These are phyloP conservation scores for Phytophthora citricola DNA, from an alignment of 352 stramenopile species.

Conservation along the genomic window DNA sequence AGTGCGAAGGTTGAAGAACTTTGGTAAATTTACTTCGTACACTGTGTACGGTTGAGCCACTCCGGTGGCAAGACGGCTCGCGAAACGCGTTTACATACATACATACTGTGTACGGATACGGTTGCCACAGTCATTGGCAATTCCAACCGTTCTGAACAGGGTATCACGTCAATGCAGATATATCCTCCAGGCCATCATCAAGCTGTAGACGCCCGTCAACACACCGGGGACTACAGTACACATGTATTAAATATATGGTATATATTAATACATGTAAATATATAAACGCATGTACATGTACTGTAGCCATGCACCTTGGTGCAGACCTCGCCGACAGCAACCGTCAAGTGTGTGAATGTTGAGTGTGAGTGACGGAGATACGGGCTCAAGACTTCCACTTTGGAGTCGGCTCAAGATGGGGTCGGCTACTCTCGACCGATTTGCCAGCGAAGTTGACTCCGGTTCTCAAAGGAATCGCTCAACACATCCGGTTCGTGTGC, in stretches of 20 bases:
- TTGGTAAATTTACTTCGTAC: too few species aligned
- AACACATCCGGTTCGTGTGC: not conserved
- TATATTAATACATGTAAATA: too few species aligned
- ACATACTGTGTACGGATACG: too few species aligned
- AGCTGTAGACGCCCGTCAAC: not conserved
- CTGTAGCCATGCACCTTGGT: too few species aligned
- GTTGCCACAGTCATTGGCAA: too few species aligned
- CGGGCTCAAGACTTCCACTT: not conserved
- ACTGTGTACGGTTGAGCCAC: too few species aligned
- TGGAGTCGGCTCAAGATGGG: not conserved
- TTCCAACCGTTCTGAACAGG: too few species aligned
- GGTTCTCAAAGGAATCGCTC: not conserved
- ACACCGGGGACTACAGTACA: too few species aligned
- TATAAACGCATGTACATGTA: too few species aligned
- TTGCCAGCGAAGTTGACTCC: not conserved
- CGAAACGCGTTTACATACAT: too few species aligned
- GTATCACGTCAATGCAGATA: not conserved
- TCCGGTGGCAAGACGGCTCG: too few species aligned
- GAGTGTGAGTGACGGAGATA: not conserved
- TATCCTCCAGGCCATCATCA: not conserved
- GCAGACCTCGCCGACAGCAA: not conserved
- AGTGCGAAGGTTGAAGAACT: not conserved
- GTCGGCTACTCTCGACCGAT: not conserved
- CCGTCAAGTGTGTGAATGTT: not conserved
- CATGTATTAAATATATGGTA: too few species aligned